Evolutionary conservation across 306 rosid genomes (phyloP).

Genomic region (Potentilla sterilis): DNA sequence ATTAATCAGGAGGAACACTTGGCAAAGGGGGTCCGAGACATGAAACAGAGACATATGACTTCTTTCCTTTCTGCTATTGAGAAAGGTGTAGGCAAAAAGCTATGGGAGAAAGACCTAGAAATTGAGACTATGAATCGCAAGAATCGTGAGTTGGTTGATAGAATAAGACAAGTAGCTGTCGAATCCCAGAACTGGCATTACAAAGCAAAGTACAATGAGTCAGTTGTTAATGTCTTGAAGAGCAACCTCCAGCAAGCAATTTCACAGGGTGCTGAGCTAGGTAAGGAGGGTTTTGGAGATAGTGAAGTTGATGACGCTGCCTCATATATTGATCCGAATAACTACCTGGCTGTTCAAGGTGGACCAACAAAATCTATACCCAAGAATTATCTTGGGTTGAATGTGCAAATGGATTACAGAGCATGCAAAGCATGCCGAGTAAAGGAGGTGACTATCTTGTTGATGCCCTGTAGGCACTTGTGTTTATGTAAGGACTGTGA

Average conservation of each 20-base stretch:
- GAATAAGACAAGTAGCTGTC: conserved; percentile 68
- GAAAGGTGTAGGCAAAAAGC: conserved; percentile 63
- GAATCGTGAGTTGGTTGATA: conserved; percentile 74
- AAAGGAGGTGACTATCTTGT: conserved; percentile 75
- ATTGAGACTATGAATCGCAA: conserved; percentile 71
- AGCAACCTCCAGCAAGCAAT: conserved; percentile 83
- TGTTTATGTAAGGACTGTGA: conserved; percentile 89
- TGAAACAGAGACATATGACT: conserved; percentile 68
- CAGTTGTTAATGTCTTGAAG: conserved; percentile 67
- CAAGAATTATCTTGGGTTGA: conserved; percentile 36
- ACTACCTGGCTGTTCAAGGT: conserved; percentile 43
- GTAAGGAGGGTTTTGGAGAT: conserved; percentile 94
- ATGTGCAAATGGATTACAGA: conserved; percentile 52
- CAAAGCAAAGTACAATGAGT: conserved; percentile 81
- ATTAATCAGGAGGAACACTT: conserved; percentile 69
- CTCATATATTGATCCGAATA: conserved; percentile 59
- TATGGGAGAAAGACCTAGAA: conserved; percentile 68
- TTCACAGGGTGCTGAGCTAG: conserved; percentile 81
- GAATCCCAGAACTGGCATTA: conserved; percentile 90
- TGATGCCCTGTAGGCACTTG: conserved; percentile 92
- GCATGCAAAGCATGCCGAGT: conserved; percentile 72
- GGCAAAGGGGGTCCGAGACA: conserved; percentile 72
- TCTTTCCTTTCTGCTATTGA: conserved; percentile 64
- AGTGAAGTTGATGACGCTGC: conserved; percentile 81
- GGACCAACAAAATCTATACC: conserved; percentile 28